Conservation (phyloP, 164 flowering plant genomes). For the Piper longum region DNA sequence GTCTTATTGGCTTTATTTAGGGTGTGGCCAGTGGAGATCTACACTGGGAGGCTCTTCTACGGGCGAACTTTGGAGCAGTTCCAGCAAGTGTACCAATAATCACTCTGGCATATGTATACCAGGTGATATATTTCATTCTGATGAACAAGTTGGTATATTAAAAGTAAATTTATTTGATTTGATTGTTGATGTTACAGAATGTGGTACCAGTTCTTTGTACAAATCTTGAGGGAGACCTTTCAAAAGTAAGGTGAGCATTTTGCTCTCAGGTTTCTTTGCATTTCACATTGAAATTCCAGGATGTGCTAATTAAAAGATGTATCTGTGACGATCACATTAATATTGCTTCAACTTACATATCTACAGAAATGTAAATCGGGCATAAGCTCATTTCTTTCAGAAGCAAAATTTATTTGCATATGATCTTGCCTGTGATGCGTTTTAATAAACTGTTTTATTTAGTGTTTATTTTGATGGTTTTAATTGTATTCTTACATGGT, state of each 20-base stretch:
- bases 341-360: too few relatives aligned
- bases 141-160: background rate
- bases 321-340: background rate
- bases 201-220: conserved; percentile 93
- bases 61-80: conserved; percentile 71
- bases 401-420: too few relatives aligned
- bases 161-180: background rate
- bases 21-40: conserved; percentile 67
- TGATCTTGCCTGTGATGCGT: too few relatives aligned
- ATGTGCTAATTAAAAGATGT: background rate
- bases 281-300: background rate
- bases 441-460: too few relatives aligned
- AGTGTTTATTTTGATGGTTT: background rate
- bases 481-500: background rate
- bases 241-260: conserved; percentile 77
- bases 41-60: conserved; percentile 67
- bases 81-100: conserved; percentile 83
- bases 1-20: conserved; percentile 18
- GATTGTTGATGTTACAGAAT: conserved; percentile 36
- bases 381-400: too few relatives aligned
- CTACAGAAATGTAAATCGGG: too few relatives aligned
- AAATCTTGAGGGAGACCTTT: conserved; percentile 78
- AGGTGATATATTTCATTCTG: conserved; percentile 30
- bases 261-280: background rate
- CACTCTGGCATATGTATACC: conserved; percentile 90